Conservation (phyloP, 331 rosid species). For the Rosa hybrid region DNA sequence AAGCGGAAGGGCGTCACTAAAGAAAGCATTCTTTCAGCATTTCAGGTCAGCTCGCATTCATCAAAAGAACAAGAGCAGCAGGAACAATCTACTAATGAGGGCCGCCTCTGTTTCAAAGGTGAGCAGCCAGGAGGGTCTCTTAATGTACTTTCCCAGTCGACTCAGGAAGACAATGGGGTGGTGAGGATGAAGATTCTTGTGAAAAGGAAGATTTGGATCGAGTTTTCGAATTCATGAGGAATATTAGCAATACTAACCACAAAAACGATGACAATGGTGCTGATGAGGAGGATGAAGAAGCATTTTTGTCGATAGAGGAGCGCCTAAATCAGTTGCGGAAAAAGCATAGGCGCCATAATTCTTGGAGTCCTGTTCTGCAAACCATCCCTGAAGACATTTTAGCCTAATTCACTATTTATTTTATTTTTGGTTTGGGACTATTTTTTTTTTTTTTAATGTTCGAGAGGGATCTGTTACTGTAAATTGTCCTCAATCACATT, state of each 20-base stretch:
- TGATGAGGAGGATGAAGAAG: neutral
- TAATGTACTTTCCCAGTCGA: conserved; percentile 27
- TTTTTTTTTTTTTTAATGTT: too few species aligned
- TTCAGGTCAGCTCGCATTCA: conserved; percentile 15
- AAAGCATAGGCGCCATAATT: conserved; percentile 33
- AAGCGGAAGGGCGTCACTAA: conserved; percentile 8
- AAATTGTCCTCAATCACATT: too few species aligned
- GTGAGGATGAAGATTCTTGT: conserved; percentile 58
- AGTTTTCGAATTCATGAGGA: conserved; percentile 34
- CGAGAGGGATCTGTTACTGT: too few species aligned
- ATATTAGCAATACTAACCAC: neutral
- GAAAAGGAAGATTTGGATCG: conserved; percentile 44
- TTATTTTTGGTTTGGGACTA: too few species aligned
- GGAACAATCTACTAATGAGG: conserved; percentile 20
- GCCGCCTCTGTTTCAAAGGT: conserved; percentile 13
- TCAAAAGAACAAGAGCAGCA: conserved; percentile 8
- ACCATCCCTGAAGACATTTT: conserved; percentile 61
- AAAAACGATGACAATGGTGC: neutral
- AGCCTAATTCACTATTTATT: neutral
- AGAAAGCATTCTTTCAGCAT: conserved; percentile 27
- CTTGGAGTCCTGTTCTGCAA: conserved; percentile 60
- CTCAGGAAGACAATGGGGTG: conserved; percentile 39
- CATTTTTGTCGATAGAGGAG: conserved; percentile 32
- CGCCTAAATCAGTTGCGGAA: conserved; percentile 37
- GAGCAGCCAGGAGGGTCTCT: neutral